phyloP scores from a whole-genome alignment of 768 basidiomycete genomes.

The Tephrocybe sp. region DNA sequence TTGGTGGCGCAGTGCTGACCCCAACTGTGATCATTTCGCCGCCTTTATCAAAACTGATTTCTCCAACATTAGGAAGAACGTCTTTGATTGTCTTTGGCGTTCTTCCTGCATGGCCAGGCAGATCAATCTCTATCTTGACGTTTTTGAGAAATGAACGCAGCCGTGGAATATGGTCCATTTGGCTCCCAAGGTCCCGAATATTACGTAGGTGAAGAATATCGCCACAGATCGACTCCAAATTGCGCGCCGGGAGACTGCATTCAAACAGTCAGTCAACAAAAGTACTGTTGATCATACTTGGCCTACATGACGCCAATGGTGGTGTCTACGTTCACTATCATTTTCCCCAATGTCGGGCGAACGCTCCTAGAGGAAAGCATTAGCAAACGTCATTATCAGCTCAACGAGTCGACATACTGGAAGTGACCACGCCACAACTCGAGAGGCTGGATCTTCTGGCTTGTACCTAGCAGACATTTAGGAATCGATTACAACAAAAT shows the following conservation, averaged over 20 bases:
- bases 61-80: slow-evolving; percentile 25
- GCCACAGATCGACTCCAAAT: slow-evolving; percentile 22
- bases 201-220: slow-evolving; percentile 17
- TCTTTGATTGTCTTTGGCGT: slow-evolving; percentile 25
- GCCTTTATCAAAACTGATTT: slow-evolving; percentile 23
- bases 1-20: slow-evolving; percentile 23
- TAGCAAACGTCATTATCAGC: neutral
- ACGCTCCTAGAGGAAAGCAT: slow-evolving; percentile 33
- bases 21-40: slow-evolving; percentile 24
- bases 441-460: slow-evolving; percentile 25
- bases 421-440: slow-evolving; percentile 41
- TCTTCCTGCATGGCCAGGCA: slow-evolving; percentile 20
- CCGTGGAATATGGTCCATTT: slow-evolving; percentile 15
- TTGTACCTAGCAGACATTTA: slow-evolving; percentile 7
- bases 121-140: slow-evolving; percentile 13
- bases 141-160: slow-evolving; percentile 13
- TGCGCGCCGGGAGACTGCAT: slow-evolving; percentile 22
- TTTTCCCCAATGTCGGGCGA: slow-evolving; percentile 31
- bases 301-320: slow-evolving; percentile 40
- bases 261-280: neutral
- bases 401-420: slow-evolving; percentile 29
- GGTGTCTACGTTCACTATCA: slow-evolving; percentile 42
- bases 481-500: neutral
- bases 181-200: slow-evolving; percentile 19
- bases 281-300: neutral